Evolutionary conservation across 768 basidiomycete genomes (phyloP).

Genomic region (Exsudoporus frostii): DNA sequence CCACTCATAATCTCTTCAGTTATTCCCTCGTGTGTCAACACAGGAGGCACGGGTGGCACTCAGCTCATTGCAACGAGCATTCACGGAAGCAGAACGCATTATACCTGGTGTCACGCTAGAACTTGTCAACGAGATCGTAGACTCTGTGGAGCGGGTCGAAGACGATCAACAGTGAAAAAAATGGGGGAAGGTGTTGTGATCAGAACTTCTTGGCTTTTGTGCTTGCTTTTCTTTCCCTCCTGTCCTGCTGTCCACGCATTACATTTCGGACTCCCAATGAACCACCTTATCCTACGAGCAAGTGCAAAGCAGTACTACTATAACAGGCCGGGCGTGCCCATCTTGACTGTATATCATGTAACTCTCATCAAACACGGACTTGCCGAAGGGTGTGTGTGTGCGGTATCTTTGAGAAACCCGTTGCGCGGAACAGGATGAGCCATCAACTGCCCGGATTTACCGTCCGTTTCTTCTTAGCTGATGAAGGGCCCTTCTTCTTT

Average conservation of each 20-base stretch:
- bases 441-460: constrained; percentile 21
- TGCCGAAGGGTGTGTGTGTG: background rate
- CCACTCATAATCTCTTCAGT: constrained; percentile 41
- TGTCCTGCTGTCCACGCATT: constrained; percentile 10
- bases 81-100: constrained; percentile 91
- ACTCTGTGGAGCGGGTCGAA: constrained; percentile 88
- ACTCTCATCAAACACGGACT: constrained; percentile 11
- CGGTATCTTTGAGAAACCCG: background rate
- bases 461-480: constrained; percentile 69
- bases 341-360: constrained; percentile 27
- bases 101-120: constrained; percentile 95
- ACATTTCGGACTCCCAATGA: constrained; percentile 16
- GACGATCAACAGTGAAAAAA: constrained; percentile 45
- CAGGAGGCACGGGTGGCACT: constrained; percentile 87
- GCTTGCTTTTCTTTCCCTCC: constrained; percentile 2
- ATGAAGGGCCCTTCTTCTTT: constrained; percentile 55
- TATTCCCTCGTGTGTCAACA: constrained; percentile 91
- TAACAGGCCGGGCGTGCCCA: constrained; percentile 13
- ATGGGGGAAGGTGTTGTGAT: background rate
- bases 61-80: constrained; percentile 83
- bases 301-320: constrained; percentile 19
- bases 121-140: constrained; percentile 90
- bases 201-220: constrained; percentile 17
- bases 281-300: constrained; percentile 15
- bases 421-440: background rate